Conservation (phyloP, 768 basidiomycete species). For the Clavaria fumosa region DNA sequence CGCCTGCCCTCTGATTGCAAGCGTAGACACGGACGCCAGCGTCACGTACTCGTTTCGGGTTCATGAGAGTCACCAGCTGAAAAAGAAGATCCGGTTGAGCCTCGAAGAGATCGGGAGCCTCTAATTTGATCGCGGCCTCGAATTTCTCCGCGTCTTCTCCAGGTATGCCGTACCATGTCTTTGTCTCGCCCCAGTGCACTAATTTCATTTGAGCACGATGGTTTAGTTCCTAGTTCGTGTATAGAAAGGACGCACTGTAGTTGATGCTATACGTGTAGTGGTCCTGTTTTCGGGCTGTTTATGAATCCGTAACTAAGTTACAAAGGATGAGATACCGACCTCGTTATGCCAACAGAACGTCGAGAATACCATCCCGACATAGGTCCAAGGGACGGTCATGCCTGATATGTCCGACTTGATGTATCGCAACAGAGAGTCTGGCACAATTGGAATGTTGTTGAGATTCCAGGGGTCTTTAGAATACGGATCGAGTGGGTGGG, state of each 20-base stretch:
- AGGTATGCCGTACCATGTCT: slow-evolving; percentile 99
- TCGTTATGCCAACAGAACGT: slow-evolving; percentile 99
- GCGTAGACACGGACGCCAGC: slow-evolving; percentile 87
- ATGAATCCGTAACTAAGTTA: not conserved
- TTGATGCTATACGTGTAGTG: slow-evolving; percentile 97
- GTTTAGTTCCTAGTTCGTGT: slow-evolving; percentile 8
- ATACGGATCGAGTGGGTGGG: slow-evolving; percentile 76
- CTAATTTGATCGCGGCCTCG: slow-evolving; percentile 85
- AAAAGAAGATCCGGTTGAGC: slow-evolving; percentile 94
- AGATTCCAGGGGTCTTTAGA: slow-evolving; percentile 93
- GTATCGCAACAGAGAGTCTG: slow-evolving; percentile 86
- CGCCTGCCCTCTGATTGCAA: slow-evolving; percentile 92
- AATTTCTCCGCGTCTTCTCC: slow-evolving; percentile 93
- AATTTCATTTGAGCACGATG: slow-evolving; percentile 12
- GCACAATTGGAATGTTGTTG: slow-evolving; percentile 89
- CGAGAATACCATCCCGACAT: slow-evolving; percentile 97
- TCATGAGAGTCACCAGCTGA: slow-evolving; percentile 96
- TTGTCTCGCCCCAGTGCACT: slow-evolving; percentile 98
- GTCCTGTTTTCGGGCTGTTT: slow-evolving; percentile 38
- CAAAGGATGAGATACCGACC: slow-evolving; percentile 25
- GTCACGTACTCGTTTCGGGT: slow-evolving; percentile 70
- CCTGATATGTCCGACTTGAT: slow-evolving; percentile 99
- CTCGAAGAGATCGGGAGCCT: slow-evolving; percentile 96
- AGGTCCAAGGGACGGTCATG: slow-evolving; percentile 99
- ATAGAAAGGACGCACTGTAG: slow-evolving; percentile 48